Evolutionary conservation across 176 grass and related monocot genomes (phyloP), one percentile per base, ranked within the genome.

Genomic region (Oryza nivara): DNA sequence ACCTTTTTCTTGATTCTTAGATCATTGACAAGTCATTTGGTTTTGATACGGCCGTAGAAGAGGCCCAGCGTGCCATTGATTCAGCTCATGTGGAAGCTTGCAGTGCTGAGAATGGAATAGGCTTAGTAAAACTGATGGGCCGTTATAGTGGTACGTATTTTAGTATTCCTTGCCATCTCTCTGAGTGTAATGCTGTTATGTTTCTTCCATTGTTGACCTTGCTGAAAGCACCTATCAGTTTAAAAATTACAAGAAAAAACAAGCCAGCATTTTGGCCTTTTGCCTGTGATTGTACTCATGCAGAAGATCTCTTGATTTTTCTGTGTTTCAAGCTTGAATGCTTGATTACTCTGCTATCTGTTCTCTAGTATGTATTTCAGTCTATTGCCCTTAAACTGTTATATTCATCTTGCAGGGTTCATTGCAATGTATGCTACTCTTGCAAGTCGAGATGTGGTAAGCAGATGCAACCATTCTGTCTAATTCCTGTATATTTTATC

Each of bases 1-100:
- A 41, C 35, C 26, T 38, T 54, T 85, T 9, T 80, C n/a, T 80
- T 88, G 32, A 64, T 90, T 78, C 14, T 86, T 85, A 99, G 96
- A 85, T 99, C 67, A 99, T 99, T 15, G 96, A 99, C 81, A 99
- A 99, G 71, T 99, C 96, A 30, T 99, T 99, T 79, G 96, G 96
- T 66, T 99, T 99, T 88, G 96, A 99, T 91, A 89, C 93, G 35
- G 96, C 96, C 11, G 96, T 99, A 34, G 94, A 94, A 88, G 96
- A 99, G 88, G 96, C 96, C n/a, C 96, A 99, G 67, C 93, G 96
- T 34, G 96, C 96, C 43, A 99, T 99, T 90, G 88, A 99, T 87
- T 83, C 96, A 35, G 96, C 96, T 85, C 96, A 99, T 77, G 96
- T 99, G 85, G 96, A 99, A 87, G 91, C 91, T 81, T 92, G 80